Evolutionary conservation across 1,284 basidiomycete genomes (phyloP).

Genomic region (Trametes versicolor): DNA sequence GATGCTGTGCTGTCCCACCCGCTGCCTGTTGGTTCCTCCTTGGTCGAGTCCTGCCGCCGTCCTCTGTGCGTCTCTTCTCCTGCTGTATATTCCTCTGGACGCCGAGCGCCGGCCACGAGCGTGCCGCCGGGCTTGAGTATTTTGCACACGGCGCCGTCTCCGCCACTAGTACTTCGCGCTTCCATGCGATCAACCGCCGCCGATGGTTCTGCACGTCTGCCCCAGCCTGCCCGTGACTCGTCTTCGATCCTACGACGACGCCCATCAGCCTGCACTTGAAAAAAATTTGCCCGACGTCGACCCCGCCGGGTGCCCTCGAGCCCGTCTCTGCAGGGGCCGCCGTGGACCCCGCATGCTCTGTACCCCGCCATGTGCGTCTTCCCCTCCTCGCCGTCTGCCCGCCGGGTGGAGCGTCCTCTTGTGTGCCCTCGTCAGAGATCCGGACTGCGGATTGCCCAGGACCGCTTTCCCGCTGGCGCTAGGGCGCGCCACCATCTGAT

Average conservation of each 20-base stretch:
- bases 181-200: slow-evolving; percentile 33
- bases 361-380: not conserved
- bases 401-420: too few relatives aligned
- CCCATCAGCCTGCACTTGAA: slow-evolving; percentile 17
- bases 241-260: slow-evolving; percentile 14
- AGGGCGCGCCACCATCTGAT: slow-evolving; percentile 31
- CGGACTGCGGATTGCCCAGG: too few relatives aligned
- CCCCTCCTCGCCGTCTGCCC: too few relatives aligned
- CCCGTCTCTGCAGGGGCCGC: not conserved
- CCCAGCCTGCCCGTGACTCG: not conserved
- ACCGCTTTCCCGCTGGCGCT: not conserved
- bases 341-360: not conserved
- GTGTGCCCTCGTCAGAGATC: too few relatives aligned
- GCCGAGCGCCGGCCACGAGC: not conserved
- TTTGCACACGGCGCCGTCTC: not conserved
- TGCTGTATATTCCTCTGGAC: not conserved
- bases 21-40: slow-evolving; percentile 7
- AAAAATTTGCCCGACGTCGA: slow-evolving; percentile 13
- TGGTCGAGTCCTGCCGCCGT: not conserved
- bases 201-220: slow-evolving; percentile 5
- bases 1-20: slow-evolving; percentile 21
- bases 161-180: slow-evolving; percentile 5
- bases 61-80: not conserved
- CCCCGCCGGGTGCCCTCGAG: not conserved
- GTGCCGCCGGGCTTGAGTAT: not conserved